Percentiles rank a stretch among this genome's conserved stretches.
Evolutionary conservation across 805 yeast genomes (phyloP).

Genomic region (Gaillardinia entomophila): DNA sequence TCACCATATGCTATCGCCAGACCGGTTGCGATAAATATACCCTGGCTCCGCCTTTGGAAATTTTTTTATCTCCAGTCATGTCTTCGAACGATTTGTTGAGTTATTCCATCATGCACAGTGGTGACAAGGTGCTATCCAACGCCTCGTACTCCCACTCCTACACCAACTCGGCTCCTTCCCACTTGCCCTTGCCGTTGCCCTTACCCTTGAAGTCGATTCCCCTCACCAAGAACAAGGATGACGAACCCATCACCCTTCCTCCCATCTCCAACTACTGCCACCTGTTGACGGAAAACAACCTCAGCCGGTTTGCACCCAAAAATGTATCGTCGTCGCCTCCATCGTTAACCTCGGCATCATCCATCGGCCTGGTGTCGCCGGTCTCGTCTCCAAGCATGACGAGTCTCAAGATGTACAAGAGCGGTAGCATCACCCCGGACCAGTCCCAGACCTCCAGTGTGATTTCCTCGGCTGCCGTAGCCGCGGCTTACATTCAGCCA

Average conservation of each 20-base stretch:
- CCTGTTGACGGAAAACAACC: not conserved
- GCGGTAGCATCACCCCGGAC: not conserved
- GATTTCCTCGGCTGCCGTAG: too few relatives aligned
- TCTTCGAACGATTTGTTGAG: constrained; percentile 30
- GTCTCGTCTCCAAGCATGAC: constrained; percentile 4
- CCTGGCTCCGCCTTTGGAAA: not conserved
- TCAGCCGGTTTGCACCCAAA: not conserved
- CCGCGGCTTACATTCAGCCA: constrained; percentile 5
- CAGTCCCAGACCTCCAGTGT: not conserved
- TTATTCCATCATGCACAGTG: constrained; percentile 34
- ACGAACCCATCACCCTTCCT: not conserved
- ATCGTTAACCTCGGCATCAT: not conserved
- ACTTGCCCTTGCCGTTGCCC: constrained; percentile 4
- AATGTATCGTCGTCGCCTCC: not conserved
- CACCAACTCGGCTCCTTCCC: not conserved
- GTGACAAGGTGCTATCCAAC: constrained; percentile 8
- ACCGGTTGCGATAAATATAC: not conserved
- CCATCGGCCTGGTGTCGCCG: constrained; percentile 2
- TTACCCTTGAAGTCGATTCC: constrained; percentile 2
- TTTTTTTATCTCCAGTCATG: constrained; percentile 8
- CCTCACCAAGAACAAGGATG: not conserved
- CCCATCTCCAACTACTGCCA: not conserved
- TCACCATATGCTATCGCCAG: too few relatives aligned
- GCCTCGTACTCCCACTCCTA: constrained; percentile 1
- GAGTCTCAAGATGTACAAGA: not conserved